phyloP scores from a whole-genome alignment of 176 grass and related monocot genomes.

The Secale cereale region DNA sequence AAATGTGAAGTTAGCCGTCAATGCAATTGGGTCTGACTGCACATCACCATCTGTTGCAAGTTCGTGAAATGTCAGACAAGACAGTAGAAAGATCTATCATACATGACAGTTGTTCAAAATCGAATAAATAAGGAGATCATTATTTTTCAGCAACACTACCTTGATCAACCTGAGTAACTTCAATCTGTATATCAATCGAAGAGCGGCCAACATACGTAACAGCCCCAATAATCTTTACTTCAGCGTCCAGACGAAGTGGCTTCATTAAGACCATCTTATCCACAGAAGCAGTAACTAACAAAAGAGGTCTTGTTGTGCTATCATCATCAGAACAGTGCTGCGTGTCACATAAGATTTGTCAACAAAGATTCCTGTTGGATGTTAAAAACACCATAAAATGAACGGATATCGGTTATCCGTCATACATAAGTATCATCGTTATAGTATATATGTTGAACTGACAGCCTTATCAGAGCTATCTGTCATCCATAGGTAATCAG shows the following conservation, averaged over 20 bases:
- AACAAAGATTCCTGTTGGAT: not conserved
- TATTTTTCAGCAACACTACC: conserved; percentile 23
- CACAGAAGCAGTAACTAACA: conserved; percentile 91
- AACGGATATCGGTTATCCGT: not conserved
- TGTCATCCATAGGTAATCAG: not conserved
- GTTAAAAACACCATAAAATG: not conserved
- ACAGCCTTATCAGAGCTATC: not conserved
- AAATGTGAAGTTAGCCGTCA: conserved; percentile 92
- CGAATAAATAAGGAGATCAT: not conserved
- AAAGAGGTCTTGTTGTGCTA: conserved; percentile 85
- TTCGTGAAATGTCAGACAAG: conserved; percentile 15
- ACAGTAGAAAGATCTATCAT: conserved; percentile 1
- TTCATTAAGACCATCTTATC: conserved; percentile 93
- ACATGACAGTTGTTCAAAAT: not conserved
- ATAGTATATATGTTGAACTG: not conserved
- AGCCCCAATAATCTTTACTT: conserved; percentile 80
- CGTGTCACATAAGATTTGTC: not conserved
- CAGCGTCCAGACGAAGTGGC: conserved; percentile 68
- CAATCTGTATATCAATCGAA: conserved; percentile 97
- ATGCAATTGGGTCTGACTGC: conserved; percentile 44
- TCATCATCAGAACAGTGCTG: conserved; percentile 96
- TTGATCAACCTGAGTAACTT: conserved; percentile 81
- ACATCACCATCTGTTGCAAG: conserved; percentile 45
- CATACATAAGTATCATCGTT: not conserved
- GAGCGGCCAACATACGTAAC: conserved; percentile 95